These are phyloP conservation scores for Cymbopogon citratus DNA, from an alignment of 176 grass and related monocot species.

Conservation along the genomic window DNA sequence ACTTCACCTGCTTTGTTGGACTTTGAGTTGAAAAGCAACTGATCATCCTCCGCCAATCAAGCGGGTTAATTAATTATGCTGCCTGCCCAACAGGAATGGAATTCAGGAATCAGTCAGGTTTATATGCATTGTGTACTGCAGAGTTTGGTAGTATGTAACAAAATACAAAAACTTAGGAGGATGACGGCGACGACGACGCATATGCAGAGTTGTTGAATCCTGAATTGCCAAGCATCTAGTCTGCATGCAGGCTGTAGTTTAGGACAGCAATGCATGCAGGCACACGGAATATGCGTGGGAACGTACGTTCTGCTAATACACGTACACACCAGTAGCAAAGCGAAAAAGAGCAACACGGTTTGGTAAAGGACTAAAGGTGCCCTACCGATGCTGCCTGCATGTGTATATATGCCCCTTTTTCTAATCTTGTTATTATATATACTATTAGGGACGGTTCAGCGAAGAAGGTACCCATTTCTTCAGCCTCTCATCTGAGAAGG, in stretches of 20 bases:
- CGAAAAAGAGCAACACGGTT: background rate
- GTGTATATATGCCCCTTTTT: too few species aligned
- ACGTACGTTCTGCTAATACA: too few species aligned
- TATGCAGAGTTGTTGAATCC: background rate
- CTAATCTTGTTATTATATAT: background rate
- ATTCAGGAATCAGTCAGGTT: background rate
- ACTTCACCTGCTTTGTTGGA: background rate
- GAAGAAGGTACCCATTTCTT: background rate
- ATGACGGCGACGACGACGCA: background rate
- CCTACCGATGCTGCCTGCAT: too few species aligned
- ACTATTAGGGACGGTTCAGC: background rate
- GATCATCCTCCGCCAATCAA: background rate
- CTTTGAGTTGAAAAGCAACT: background rate
- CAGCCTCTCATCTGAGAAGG: too few species aligned
- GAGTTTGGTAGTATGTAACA: too few species aligned
- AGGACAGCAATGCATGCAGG: background rate
- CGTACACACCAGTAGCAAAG: background rate
- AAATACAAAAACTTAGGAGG: background rate
- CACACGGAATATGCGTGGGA: too few species aligned
- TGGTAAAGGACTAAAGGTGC: background rate
- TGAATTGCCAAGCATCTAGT: background rate
- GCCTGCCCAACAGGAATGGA: background rate
- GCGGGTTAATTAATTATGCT: background rate
- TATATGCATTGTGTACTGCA: background rate
- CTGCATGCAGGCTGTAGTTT: background rate